Percentiles rank a stretch among this genome's conserved stretches.
phyloP scores from a whole-genome alignment of 352 stramenopile genomes.

The Globisporangium heterothallicum region DNA sequence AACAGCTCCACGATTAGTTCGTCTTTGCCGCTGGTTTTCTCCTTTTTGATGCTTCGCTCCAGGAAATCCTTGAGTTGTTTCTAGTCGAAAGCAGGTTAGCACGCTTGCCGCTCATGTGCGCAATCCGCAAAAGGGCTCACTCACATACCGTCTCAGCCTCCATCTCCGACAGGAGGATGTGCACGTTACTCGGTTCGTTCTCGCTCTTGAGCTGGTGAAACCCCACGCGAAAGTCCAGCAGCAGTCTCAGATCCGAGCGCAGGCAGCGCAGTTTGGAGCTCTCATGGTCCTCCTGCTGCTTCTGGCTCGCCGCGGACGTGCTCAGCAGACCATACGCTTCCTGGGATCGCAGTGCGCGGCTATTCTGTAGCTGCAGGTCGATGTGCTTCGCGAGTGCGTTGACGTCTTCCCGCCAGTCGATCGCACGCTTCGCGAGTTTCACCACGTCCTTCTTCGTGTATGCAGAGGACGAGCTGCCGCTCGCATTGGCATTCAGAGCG shows the following conservation, averaged over 20 bases:
- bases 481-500: constrained; percentile 13
- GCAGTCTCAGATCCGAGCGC: constrained; percentile 53
- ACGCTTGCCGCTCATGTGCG: no score
- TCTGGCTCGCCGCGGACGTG: constrained; percentile 27
- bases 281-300: constrained; percentile 43
- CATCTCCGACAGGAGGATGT: constrained; percentile 7
- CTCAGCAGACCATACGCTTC: constrained; percentile 50
- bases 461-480: constrained; percentile 4
- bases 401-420: constrained; percentile 71
- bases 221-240: constrained; percentile 57
- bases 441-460: constrained; percentile 39
- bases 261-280: constrained; percentile 42
- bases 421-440: constrained; percentile 41
- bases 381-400: constrained; percentile 69
- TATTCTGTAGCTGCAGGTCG: constrained; percentile 64
- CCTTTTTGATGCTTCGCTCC: constrained; percentile 50
- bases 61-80: constrained; percentile 52
- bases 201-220: constrained; percentile 23
- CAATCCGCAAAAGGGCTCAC: no score
- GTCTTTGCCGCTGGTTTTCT: constrained; percentile 52
- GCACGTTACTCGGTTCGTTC: constrained; percentile 12
- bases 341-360: constrained; percentile 47
- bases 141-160: constrained; percentile 38
- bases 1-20: constrained; percentile 58
- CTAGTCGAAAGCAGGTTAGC: constrained; percentile 13